Conservation (phyloP, 2,329 filamentous ascomycete species). For the Fusarium buharicum region DNA sequence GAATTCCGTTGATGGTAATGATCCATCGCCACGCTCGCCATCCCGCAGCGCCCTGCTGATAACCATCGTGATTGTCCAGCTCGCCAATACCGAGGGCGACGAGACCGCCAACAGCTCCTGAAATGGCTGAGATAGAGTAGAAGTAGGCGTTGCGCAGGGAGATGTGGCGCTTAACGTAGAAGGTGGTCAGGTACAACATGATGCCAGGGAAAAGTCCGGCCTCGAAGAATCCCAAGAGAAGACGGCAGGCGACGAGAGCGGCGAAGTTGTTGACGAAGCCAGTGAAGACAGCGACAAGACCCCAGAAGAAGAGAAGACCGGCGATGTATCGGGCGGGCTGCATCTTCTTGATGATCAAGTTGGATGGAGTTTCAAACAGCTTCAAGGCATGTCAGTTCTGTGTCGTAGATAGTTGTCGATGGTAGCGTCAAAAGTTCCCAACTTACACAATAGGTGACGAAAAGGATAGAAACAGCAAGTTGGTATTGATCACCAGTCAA, state of each 20-base stretch:
- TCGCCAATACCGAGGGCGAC: conserved; percentile 69
- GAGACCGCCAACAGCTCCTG: conserved; percentile 72
- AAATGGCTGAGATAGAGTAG: conserved; percentile 68
- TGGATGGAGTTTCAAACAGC: conserved; percentile 55
- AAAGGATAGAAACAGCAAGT: conserved; percentile 58
- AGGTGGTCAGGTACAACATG: conserved; percentile 67
- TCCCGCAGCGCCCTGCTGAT: conserved; percentile 68
- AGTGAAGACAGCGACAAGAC: conserved; percentile 55
- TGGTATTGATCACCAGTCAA: conserved; percentile 68
- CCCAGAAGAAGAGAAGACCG: conserved; percentile 58
- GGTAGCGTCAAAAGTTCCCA: too few species aligned
- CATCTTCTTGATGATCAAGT: conserved; percentile 52
- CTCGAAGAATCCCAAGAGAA: conserved; percentile 52
- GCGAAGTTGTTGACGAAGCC: conserved; percentile 58
- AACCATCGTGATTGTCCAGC: conserved; percentile 46
- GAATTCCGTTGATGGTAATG: conserved; percentile 64
- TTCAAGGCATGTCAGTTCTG: conserved; percentile 1
- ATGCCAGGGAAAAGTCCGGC: conserved; percentile 63
- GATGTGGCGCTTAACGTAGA: conserved; percentile 70
- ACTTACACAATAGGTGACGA: conserved; percentile 56
- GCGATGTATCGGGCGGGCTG: conserved; percentile 61
- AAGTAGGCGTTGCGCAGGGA: conserved; percentile 71
- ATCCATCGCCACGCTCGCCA: conserved; percentile 75
- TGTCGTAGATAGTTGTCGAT: too few species aligned
- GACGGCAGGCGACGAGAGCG: conserved; percentile 57